Base-by-base conservation (phyloP, 2,329 filamentous ascomycete species). In the Hirsutella rhossiliensis region DNA sequence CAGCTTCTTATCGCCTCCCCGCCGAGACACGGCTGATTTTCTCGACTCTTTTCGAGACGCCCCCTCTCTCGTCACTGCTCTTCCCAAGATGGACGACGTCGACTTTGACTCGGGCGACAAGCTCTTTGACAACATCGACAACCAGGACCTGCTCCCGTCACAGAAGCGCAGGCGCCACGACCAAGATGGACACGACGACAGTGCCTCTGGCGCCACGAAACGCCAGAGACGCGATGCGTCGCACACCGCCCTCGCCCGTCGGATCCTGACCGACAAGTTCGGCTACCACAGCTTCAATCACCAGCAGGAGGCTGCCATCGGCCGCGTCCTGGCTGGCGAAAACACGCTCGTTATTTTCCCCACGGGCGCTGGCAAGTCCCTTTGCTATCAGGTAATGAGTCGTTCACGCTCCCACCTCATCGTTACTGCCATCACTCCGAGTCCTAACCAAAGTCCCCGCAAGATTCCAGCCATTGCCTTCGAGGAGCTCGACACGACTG, bases 401-500 rank as follows among this genome's bases (percentile, higher is more conserved):
- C 28, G n/a, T 20, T 20, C 40, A 31, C 28, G 15, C 23, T 20
- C 17, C 28, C 12, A 20, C 17, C 36, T 38, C 36, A 15, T 18
- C 38, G 55, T 42, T n/a, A 1, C 18, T 4, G 5, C 38, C 13
- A n/a, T 38, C n/a, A 28, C 11, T 19, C 11, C 18, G 31, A 30
- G 19, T 11, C 6, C n/a, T 18, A 6, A 29, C 9, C 13, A 28
- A 23, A 36, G 6, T 13, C 17, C 17, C 17, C 8, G 23, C 1
- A 40, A 71, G 66, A 69, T 72, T 27, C 68, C 68, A 0, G 67
- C 62, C 5, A 58, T 74, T 38, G 67, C 69, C 0, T 72, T 74
- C 32, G 61, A 65, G 34, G 56, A 66, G 41, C 50, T 69, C 11
- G 71, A 74, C 29, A 47, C 52, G 2, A 43, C 51, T 15, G 56